These are phyloP conservation scores for Oryza brachyantha DNA, from an alignment of 176 grass and related monocot species.

Conservation along the genomic window DNA sequence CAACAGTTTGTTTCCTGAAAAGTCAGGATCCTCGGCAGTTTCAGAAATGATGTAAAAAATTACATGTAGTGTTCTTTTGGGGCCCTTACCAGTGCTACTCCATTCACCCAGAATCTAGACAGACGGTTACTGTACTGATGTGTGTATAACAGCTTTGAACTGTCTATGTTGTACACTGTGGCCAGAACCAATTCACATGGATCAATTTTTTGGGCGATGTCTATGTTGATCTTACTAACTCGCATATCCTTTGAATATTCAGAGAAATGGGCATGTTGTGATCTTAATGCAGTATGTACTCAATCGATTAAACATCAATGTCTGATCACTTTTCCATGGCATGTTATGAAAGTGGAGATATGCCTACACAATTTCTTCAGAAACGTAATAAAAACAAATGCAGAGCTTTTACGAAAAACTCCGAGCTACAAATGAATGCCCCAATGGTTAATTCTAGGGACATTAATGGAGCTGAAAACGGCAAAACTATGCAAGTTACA, in stretches of 20 bases:
- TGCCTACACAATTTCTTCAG: neutral
- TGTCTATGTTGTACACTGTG: neutral
- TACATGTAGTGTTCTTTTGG: conserved; percentile 18
- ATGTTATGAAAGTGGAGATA: neutral
- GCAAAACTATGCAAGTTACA: neutral
- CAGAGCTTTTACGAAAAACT: neutral
- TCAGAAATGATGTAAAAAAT: conserved; percentile 47
- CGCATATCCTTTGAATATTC: neutral
- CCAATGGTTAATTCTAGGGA: neutral
- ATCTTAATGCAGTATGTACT: neutral
- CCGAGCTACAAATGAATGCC: too few species aligned
- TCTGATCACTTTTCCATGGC: neutral
- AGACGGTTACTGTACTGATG: conserved; percentile 22
- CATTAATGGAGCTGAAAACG: neutral
- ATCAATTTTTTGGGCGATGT: neutral
- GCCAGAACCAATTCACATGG: neutral
- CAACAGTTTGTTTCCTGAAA: conserved; percentile 46
- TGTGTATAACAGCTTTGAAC: conserved; percentile 17
- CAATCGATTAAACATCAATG: neutral
- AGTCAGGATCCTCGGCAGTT: conserved; percentile 34
- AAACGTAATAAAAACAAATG: neutral
- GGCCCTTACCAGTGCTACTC: neutral
- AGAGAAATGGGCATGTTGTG: neutral
- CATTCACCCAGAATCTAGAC: neutral
- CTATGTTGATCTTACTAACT: neutral